Percentiles rank a stretch among this genome's conserved stretches.
Evolutionary conservation across 2,329 filamentous ascomycete species (phyloP).

Genomic region (Aspergillus pseudoviridinutans): DNA sequence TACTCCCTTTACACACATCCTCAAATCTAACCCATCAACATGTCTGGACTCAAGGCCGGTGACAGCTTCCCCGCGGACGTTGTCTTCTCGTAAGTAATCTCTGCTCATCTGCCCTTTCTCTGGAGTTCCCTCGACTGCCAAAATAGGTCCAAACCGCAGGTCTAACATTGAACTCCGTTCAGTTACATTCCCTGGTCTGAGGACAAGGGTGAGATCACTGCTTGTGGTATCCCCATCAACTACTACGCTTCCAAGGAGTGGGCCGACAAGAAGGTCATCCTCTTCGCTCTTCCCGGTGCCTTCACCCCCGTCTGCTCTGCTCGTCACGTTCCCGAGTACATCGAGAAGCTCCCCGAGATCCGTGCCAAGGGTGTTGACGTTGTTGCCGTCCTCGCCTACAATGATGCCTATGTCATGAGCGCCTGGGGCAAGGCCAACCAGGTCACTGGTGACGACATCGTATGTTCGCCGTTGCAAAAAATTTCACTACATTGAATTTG

Average conservation of each 20-base stretch:
- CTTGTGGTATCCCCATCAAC: constrained; percentile 72
- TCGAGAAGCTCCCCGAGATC: constrained; percentile 66
- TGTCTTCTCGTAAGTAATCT: constrained; percentile 62
- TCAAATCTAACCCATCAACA: constrained; percentile 31
- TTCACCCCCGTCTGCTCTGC: constrained; percentile 86
- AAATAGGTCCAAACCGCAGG: not conserved
- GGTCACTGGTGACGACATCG: constrained; percentile 66
- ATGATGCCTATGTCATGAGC: constrained; percentile 83
- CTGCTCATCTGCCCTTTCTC: constrained; percentile 1
- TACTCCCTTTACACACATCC: not conserved
- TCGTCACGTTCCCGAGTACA: constrained; percentile 76
- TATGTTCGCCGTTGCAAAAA: constrained; percentile 34
- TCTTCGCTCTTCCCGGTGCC: constrained; percentile 67
- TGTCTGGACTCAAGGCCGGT: constrained; percentile 71
- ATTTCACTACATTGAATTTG: constrained; percentile 5
- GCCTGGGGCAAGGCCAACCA: constrained; percentile 87
- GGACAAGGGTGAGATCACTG: constrained; percentile 64
- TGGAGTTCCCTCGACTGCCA: not conserved
- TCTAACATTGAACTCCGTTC: constrained; percentile 9
- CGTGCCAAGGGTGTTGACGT: constrained; percentile 78
- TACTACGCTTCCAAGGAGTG: constrained; percentile 78
- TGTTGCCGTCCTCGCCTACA: constrained; percentile 76
- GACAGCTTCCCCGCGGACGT: constrained; percentile 79
- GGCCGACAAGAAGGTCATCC: constrained; percentile 66
- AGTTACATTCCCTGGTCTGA: constrained; percentile 74